Evolutionary conservation across 2,329 filamentous ascomycete genomes (phyloP).

Genomic region (Botrytis galanthina): DNA sequence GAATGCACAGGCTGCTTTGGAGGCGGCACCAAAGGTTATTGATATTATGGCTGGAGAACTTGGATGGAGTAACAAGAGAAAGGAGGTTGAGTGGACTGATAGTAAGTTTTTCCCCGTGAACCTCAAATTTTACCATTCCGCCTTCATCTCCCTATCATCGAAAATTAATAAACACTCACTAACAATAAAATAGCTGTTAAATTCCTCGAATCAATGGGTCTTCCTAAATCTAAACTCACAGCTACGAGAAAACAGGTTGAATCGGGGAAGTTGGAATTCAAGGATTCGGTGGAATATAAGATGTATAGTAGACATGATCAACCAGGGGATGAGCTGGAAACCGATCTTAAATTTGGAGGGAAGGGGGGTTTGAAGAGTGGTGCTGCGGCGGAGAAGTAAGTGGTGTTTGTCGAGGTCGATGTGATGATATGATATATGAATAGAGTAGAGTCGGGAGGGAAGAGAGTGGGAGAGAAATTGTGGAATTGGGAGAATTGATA

Average conservation of each 20-base stretch:
- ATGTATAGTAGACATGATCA: constrained; percentile 61
- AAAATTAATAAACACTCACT: not conserved
- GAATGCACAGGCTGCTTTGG: constrained; percentile 85
- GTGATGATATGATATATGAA: not conserved
- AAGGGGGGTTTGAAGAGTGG: not conserved
- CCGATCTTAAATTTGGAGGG: constrained; percentile 26
- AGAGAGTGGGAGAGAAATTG: not conserved
- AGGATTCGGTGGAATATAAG: constrained; percentile 56
- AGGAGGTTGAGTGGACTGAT: constrained; percentile 79
- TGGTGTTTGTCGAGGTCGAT: not conserved
- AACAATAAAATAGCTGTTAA: constrained; percentile 46
- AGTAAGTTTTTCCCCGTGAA: constrained; percentile 47
- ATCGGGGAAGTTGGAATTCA: constrained; percentile 57
- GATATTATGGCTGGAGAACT: constrained; percentile 87
- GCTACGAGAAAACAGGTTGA: constrained; percentile 61
- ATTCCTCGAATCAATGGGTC: constrained; percentile 64
- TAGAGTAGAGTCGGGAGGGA: not conserved
- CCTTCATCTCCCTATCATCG: not conserved
- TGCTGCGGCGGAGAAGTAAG: not conserved
- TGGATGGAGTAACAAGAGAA: constrained; percentile 69
- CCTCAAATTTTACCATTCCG: not conserved
- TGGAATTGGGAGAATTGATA: not conserved
- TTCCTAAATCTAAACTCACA: constrained; percentile 58
- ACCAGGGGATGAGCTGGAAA: constrained; percentile 41
- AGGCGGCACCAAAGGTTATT: constrained; percentile 80